Evolutionary conservation across 768 basidiomycete species (phyloP), one percentile per base, ranked within the genome.

Genomic region (Lactarius pseudohatsudake): DNA sequence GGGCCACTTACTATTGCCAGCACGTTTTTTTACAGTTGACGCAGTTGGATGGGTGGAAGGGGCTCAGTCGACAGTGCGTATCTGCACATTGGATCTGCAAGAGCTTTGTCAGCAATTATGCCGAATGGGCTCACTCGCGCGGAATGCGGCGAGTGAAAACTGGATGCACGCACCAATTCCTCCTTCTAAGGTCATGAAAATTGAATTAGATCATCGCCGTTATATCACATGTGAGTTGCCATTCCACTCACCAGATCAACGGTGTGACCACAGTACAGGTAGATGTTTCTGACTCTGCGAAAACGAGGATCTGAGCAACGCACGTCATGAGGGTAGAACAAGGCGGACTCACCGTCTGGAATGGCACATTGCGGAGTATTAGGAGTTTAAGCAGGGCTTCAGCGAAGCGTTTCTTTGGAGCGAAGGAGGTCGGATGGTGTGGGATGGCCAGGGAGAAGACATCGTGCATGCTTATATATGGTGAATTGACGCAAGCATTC

Each of bases 21-120:
- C 66, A 67, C 6, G 66, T 64, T 56, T 67, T 67, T 59, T 64
- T 67, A n/a, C 66, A 67, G 43, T 67, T 67, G 53, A 32, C 50
- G 16, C 66, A 67, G 11, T 67, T 67, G 34, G 38, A 54, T 1
- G 66, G 66, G 28, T 67, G 66, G 53, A 59, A 67, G 22, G 66
- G 62, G 43, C 66, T 67, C 40, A 67, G 53, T 47, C 66, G 40
- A 64, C 66, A 67, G 54, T 45, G 62, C 13, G 62, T 60, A 56
- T 67, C 62, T 59, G 66, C 54, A 28, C 66, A 67, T 64, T 67
- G 66, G 28, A 67, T 64, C 66, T 67, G 57, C 38, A 47, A 16
- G 4, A 56, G 16, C 0, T 58, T 26, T 13, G 26, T 65, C 53
- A 40, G 53, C 20, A 56, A 56, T 16, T 57, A 30, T 34, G 30